phyloP scores from a whole-genome alignment of 345 rosid genomes.

The Ceriops tagal region DNA sequence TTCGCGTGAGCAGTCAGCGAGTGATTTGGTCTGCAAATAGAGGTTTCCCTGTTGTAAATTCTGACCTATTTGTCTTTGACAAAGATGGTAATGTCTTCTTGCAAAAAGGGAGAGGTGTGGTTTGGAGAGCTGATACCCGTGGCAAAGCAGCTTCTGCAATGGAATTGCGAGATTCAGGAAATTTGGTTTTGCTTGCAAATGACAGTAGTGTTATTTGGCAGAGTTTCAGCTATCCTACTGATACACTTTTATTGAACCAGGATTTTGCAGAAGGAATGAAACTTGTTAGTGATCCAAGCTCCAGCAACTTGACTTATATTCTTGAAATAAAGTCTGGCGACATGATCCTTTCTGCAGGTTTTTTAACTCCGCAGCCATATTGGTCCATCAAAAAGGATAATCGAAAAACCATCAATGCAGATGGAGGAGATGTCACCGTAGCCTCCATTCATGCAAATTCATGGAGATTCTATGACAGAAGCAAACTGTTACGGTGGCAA shows the following conservation, averaged over 20 bases:
- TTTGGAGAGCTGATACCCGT: constrained; percentile 55
- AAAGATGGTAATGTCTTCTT: constrained; percentile 54
- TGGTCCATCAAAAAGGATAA: constrained; percentile 68
- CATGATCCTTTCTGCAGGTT: constrained; percentile 60
- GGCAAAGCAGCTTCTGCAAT: constrained; percentile 57
- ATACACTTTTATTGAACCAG: constrained; percentile 65
- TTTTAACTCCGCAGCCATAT: constrained; percentile 60
- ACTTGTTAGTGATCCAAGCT: constrained; percentile 49
- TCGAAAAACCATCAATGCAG: constrained; percentile 37
- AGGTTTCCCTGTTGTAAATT: constrained; percentile 51
- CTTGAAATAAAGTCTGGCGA: constrained; percentile 83
- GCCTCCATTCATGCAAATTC: constrained; percentile 60
- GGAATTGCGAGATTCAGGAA: constrained; percentile 75
- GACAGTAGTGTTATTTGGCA: constrained; percentile 54
- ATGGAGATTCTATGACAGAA: constrained; percentile 69
- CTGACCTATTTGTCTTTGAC: constrained; percentile 56
- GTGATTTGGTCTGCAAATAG: constrained; percentile 83
- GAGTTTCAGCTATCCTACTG: constrained; percentile 82
- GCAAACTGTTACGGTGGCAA: constrained; percentile 51
- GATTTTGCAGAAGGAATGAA: constrained; percentile 62
- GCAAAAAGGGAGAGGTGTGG: constrained; percentile 36
- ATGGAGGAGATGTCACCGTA: constrained; percentile 37
- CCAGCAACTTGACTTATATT: constrained; percentile 51
- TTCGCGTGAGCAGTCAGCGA: constrained; percentile 35
- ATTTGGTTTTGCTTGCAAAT: constrained; percentile 55